Evolutionary conservation across 148 eudicot genomes (phyloP), one percentile per base, ranked within the genome.

Genomic region (Nyssa sinensis): DNA sequence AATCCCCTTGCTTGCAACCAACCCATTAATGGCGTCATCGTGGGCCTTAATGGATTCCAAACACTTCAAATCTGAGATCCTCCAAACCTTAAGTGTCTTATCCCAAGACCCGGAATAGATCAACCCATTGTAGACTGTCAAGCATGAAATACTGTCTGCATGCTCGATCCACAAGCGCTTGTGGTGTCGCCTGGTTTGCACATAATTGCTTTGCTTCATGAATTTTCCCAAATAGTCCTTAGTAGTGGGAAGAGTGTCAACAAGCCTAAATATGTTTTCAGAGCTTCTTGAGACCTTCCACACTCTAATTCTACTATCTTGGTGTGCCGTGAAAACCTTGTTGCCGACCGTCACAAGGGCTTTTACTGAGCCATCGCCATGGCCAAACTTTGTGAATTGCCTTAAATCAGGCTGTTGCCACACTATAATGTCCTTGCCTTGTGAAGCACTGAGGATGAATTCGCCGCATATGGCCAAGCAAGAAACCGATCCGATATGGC

Each of bases 31-130:
- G 0, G 98, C 98, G 29, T 94, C 95, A 58, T 91, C 97, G 12
- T 91, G 98, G 0, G 97, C 98, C 66, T 84, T 79, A 11, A 94
- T 88, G 1, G 98, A 94, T 35, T 91, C 98, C 72, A 94, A 74
- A 60, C 98, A 94, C 78, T 77, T 86, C 41, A 91, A 81, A 81
- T 90, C 93, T 6, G 85, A 79, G n/a, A 87, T 61, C 49, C 91
- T 73, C 98, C 98, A 94, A 0, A 94, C 93, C 32, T 94, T 94
- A 3, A 94, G 69, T 1, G 93, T 88, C 80, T 88, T 91, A 67
- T 94, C 98, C 98, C 98, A 94, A 0, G 98, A 94, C 3, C 98
- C 98, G 1, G 98, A 94, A 75, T 94, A 94, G 33, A 94, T 82
- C 24, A 91, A 70, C 55, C 93, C 95, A 4, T 81, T 79, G 0